Conservation (phyloP, 768 basidiomycete species). For the Suillus decipiens region DNA sequence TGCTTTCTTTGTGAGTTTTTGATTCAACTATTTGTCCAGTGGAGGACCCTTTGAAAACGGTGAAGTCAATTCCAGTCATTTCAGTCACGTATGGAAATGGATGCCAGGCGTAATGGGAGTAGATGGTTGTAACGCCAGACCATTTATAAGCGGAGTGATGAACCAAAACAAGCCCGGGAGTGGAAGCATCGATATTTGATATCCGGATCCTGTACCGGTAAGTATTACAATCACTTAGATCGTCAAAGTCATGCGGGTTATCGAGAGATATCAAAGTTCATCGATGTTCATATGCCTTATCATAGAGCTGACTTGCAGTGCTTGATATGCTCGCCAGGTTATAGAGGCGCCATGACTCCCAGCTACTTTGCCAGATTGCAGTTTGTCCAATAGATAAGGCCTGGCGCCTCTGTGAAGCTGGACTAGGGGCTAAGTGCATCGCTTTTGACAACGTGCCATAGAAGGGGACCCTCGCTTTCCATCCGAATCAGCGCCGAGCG, state of each 20-base stretch:
- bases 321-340: not conserved
- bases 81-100: not conserved
- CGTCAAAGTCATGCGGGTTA: not conserved
- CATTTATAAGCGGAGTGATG: not conserved
- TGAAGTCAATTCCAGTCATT: conserved; percentile 26
- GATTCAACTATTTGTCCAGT: conserved; percentile 23
- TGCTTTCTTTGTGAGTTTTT: conserved; percentile 15
- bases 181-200: too few species aligned
- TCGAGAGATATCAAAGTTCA: not conserved
- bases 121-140: not conserved
- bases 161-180: too few species aligned
- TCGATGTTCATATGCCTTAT: not conserved
- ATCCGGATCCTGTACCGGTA: not conserved
- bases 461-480: too few species aligned
- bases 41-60: conserved; percentile 32
- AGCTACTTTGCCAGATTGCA: not conserved
- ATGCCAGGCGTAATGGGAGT: not conserved
- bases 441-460: too few species aligned
- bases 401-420: not conserved
- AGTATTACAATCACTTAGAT: not conserved
- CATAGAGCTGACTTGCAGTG: not conserved
- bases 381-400: not conserved
- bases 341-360: not conserved
- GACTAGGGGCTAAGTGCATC: too few species aligned
- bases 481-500: too few species aligned